Percentiles rank a stretch among this genome's conserved stretches.
phyloP scores from a whole-genome alignment of 2,329 filamentous ascomycete genomes.

The Metarhizium robertsii region DNA sequence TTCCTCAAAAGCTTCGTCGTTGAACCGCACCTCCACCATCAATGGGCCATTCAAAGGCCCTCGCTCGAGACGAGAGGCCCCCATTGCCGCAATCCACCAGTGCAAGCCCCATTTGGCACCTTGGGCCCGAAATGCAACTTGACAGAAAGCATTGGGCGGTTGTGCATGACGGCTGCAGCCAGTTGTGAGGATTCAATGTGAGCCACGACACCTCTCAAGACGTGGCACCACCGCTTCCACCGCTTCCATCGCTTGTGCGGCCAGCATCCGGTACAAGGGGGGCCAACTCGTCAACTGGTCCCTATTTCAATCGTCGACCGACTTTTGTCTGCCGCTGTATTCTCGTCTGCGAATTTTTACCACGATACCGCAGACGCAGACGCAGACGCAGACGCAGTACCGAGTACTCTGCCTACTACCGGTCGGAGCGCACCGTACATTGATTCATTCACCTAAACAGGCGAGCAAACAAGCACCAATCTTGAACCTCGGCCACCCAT shows the following conservation, averaged over 20 bases:
- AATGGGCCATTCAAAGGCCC: too few species aligned
- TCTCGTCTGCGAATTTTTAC: not conserved
- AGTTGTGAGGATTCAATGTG: not conserved
- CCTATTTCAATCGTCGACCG: not conserved
- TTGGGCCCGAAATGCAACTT: not conserved
- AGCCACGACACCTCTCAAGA: conserved; percentile 2
- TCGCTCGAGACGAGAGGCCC: too few species aligned
- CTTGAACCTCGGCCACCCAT: not conserved
- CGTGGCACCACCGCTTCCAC: conserved; percentile 6
- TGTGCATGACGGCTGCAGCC: not conserved
- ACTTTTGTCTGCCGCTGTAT: not conserved
- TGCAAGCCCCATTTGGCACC: not conserved
- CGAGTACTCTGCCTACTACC: not conserved
- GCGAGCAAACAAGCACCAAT: not conserved
- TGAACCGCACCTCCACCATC: too few species aligned
- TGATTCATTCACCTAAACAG: not conserved
- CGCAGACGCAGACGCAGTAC: not conserved
- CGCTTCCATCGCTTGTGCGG: not conserved
- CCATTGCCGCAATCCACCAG: not conserved
- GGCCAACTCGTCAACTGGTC: not conserved
- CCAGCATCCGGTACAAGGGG: not conserved
- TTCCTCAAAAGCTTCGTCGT: not conserved
- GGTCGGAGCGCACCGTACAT: too few species aligned
- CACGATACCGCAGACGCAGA: not conserved
- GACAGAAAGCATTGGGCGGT: not conserved